Percentiles rank a stretch among this genome's conserved stretches.
Evolutionary conservation across 345 rosid species (phyloP).

Genomic region (Citrus sinensis): DNA sequence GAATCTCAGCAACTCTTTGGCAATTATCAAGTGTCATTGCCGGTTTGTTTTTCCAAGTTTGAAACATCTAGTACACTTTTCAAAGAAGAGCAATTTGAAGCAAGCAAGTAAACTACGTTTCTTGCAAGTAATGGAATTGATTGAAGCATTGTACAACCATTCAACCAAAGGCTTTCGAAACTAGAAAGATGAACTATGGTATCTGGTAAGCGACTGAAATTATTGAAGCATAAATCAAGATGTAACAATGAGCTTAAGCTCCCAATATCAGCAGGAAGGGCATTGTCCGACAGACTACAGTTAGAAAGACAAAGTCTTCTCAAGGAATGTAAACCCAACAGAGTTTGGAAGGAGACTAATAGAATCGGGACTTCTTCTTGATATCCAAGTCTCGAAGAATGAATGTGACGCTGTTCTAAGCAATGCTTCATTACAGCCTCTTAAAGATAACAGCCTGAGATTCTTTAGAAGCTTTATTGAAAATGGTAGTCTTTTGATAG

Average conservation of each 20-base stretch:
- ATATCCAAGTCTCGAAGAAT: conserved; percentile 15
- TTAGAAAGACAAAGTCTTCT: conserved; percentile 12
- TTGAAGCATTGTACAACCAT: not conserved
- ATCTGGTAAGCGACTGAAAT: conserved; percentile 11
- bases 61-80: not conserved
- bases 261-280: conserved; percentile 1
- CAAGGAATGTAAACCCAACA: conserved; percentile 13
- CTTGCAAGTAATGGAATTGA: not conserved
- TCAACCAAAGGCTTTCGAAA: conserved; percentile 8
- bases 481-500: not conserved
- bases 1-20: not conserved
- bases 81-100: not conserved
- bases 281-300: conserved; percentile 15
- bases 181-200: conserved; percentile 5
- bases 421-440: not conserved
- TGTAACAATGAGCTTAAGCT: not conserved
- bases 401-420: not conserved
- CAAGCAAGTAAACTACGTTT: not conserved
- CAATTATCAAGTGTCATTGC: not conserved
- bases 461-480: conserved; percentile 4
- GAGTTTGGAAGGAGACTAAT: not conserved
- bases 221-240: conserved; percentile 10
- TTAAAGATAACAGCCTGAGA: conserved; percentile 7
- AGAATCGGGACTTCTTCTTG: not conserved
- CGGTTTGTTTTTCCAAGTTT: not conserved